Percentiles rank a stretch among this genome's conserved stretches.
Conservation (phyloP, 805 yeast species). For the Saccharomycopsis guyanensis region DNA sequence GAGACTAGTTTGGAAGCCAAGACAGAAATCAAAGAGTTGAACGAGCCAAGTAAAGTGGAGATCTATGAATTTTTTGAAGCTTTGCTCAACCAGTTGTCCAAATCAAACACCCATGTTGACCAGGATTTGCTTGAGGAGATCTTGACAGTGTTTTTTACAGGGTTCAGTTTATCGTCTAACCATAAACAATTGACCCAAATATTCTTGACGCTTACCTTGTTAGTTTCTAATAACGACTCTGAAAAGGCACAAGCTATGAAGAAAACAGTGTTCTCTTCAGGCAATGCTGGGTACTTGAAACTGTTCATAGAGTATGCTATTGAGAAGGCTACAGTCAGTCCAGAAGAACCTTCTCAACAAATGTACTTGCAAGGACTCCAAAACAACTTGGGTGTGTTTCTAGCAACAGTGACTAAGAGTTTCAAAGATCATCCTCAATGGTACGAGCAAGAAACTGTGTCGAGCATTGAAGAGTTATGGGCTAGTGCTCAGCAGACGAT, state of each 20-base stretch:
- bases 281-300: neutral
- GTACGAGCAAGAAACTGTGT: neutral
- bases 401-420: conserved; percentile 2
- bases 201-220: conserved; percentile 14
- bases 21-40: conserved; percentile 11
- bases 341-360: neutral
- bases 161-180: neutral
- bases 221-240: neutral
- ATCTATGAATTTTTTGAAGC: conserved; percentile 5
- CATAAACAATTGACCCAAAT: conserved; percentile 7
- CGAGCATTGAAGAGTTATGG: neutral
- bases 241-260: neutral
- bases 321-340: neutral
- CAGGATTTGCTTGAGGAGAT: neutral
- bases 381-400: conserved; percentile 10
- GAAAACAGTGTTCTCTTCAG: neutral
- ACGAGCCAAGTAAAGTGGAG: neutral
- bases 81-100: conserved; percentile 4
- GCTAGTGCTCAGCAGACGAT: neutral
- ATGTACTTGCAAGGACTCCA: neutral
- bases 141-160: neutral
- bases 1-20: neutral
- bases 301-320: neutral
- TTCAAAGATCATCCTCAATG: neutral
- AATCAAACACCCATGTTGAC: neutral